These are phyloP conservation scores for Phanerochaete sordida DNA, from an alignment of 768 basidiomycete genomes.

Conservation along the genomic window DNA sequence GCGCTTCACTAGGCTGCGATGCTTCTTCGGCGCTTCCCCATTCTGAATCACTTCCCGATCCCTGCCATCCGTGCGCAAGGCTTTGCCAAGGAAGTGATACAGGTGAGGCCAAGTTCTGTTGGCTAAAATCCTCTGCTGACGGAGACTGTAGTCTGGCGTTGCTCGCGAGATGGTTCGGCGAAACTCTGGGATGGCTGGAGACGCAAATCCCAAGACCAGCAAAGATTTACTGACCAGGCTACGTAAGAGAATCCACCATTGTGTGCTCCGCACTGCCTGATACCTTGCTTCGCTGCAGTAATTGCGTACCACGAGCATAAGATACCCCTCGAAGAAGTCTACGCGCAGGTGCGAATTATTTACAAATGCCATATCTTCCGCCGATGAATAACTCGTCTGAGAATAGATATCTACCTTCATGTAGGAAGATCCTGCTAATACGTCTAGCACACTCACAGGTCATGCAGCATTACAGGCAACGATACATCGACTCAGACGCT, in stretches of 20 bases:
- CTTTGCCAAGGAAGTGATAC: constrained; percentile 7
- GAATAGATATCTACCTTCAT: constrained; percentile 28
- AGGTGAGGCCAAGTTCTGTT: background rate
- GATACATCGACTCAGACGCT: constrained; percentile 35
- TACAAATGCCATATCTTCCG: background rate
- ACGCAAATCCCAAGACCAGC: background rate
- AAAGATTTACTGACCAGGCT: background rate
- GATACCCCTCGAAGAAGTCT: background rate
- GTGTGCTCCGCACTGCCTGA: too few species aligned
- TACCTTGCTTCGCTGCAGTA: too few species aligned
- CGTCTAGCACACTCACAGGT: background rate
- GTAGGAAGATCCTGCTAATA: constrained; percentile 15
- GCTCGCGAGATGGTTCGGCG: background rate
- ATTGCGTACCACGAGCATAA: background rate
- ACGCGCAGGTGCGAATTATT: background rate
- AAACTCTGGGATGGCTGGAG: background rate
- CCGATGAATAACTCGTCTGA: background rate
- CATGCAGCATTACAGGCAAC: constrained; percentile 33
- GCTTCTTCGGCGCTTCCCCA: constrained; percentile 25
- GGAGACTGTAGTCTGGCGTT: background rate
- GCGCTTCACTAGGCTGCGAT: constrained; percentile 13
- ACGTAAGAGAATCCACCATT: background rate
- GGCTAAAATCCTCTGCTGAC: too few species aligned
- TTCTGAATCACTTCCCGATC: constrained; percentile 23
- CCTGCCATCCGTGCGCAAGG: constrained; percentile 18